These are phyloP conservation scores for Erysimum pusillum DNA, from an alignment of 441 rosid species.

Conservation along the genomic window DNA sequence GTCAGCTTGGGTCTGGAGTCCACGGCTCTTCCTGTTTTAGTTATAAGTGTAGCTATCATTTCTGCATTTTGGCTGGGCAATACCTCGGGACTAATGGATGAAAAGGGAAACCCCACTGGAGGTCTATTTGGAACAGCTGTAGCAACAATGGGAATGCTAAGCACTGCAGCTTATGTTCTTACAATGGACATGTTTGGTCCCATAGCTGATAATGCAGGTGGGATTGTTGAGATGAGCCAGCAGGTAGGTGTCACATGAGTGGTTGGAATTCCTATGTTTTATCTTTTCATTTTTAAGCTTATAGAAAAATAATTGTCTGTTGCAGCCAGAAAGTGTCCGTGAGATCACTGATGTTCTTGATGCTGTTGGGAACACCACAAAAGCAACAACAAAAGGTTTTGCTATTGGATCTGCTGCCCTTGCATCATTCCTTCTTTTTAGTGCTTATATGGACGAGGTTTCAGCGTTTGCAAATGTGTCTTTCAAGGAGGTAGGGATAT, in stretches of 20 bases:
- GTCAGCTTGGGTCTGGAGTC: conserved; percentile 98
- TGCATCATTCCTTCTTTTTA: conserved; percentile 95
- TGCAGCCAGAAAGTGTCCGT: conserved; percentile 97
- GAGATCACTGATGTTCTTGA: conserved; percentile 96
- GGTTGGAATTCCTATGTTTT: conserved; percentile 25
- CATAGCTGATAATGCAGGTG: conserved; percentile 99
- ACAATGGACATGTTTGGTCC: conserved; percentile 99
- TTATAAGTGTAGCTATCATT: conserved; percentile 78
- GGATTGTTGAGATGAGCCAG: conserved; percentile 99
- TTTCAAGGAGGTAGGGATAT: conserved; percentile 72
- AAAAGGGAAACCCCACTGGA: conserved; percentile 80
- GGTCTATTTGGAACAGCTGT: conserved; percentile 98
- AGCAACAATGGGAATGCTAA: conserved; percentile 99
- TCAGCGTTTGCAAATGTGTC: conserved; percentile 76
- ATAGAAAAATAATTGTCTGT: conserved; percentile 27
- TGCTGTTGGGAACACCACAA: conserved; percentile 98
- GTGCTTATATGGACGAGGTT: conserved; percentile 99
- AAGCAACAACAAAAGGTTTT: conserved; percentile 98
- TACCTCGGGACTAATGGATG: conserved; percentile 90
- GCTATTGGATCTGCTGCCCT: conserved; percentile 98
- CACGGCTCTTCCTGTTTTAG: conserved; percentile 95
- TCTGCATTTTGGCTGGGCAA: conserved; percentile 94
- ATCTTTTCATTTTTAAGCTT: not conserved
- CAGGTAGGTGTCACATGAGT: conserved; percentile 62
- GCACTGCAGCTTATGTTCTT: conserved; percentile 96